Conservation (phyloP, 2,329 filamentous ascomycete species). For the Shiraia bambusicola region DNA sequence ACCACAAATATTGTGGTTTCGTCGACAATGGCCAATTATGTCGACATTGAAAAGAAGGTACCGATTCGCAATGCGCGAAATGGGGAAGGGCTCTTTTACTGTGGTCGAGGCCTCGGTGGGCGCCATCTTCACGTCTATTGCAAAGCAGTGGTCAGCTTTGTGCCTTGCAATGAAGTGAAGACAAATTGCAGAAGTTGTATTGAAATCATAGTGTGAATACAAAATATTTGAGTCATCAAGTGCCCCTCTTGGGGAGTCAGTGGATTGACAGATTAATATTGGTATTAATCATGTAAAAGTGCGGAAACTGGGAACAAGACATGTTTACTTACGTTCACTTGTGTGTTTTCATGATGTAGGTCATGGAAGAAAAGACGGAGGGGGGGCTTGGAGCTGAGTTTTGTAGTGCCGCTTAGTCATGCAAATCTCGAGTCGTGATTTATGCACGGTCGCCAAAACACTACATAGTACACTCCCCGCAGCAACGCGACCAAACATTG, state of each 20-base stretch:
- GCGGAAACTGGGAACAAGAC: constrained; percentile 1
- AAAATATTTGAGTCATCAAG: constrained; percentile 52
- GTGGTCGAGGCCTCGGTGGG: constrained; percentile 28
- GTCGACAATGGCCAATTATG: constrained; percentile 74
- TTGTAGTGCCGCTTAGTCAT: constrained; percentile 23
- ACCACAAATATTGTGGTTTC: constrained; percentile 79
- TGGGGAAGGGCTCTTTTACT: constrained; percentile 65
- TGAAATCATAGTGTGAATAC: constrained; percentile 45
- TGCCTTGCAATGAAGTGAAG: constrained; percentile 1
- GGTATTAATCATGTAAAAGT: constrained; percentile 60
- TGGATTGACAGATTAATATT: constrained; percentile 78
- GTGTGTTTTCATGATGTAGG: constrained; percentile 38
- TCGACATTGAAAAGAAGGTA: constrained; percentile 90
- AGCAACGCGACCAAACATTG: constrained; percentile 10
- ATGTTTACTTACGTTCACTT: constrained; percentile 36
- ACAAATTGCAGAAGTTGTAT: constrained; percentile 10
- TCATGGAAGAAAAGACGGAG: constrained; percentile 15
- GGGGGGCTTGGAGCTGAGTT: constrained; percentile 18
- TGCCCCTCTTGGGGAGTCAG: constrained; percentile 60
- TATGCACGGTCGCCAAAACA: neutral
- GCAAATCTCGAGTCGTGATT: constrained; percentile 1
- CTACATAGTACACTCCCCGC: constrained; percentile 11
- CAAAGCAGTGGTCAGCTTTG: constrained; percentile 21
- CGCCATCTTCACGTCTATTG: constrained; percentile 32
- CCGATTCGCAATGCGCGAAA: constrained; percentile 75